Base-by-base conservation (phyloP, 23 red algal species). In the Gracilariopsis chorda region DNA sequence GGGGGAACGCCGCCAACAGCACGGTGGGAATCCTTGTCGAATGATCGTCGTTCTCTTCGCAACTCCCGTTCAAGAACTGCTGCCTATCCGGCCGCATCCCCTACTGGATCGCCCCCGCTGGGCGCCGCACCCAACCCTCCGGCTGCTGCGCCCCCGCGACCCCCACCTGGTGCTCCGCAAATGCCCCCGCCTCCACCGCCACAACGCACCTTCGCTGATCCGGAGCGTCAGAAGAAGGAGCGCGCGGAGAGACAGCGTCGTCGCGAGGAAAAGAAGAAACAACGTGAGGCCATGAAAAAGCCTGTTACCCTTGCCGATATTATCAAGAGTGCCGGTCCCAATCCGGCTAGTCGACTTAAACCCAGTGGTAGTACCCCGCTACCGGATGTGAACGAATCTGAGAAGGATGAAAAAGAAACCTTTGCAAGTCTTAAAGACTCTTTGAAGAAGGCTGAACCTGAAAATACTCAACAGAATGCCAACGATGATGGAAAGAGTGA, bases 231-330 rank as follows among this genome's bases (percentile, higher is more conserved):
- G 47, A 47, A 51, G 51, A 33, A 35, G 17, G 90, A 93, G 41
- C 84, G 86, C 46, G 34, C 61, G 47, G 90, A 93, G 47, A 83
- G 90, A 40, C 78, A 78, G 24, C 59, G 60, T 58, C 61, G 90
- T 46, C 56, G 90, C 25, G 90, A 93, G 70, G 90, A 56, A 37
- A 93, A 93, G 70, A 64, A 67, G 3, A 81, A 73, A n/a, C 58
- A 84, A 59, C 60, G 78, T 32, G 90, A 84, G 49, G 68, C 67
- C 32, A 67, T 63, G 19, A 93, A 93, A 80, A 93, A 84, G 65
- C 90, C 90, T 7, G 20, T 93, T 10, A 93, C 90, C n/a, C 36
- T 93, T 27, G 90, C 90, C 33, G 90, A 93, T 24, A 93, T 93
- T 78, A 93, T 93, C 48, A 37, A 39, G 33, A 49, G 60, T 16